phyloP scores from a whole-genome alignment of 345 rosid genomes.

The Bruguiera parviflora region DNA sequence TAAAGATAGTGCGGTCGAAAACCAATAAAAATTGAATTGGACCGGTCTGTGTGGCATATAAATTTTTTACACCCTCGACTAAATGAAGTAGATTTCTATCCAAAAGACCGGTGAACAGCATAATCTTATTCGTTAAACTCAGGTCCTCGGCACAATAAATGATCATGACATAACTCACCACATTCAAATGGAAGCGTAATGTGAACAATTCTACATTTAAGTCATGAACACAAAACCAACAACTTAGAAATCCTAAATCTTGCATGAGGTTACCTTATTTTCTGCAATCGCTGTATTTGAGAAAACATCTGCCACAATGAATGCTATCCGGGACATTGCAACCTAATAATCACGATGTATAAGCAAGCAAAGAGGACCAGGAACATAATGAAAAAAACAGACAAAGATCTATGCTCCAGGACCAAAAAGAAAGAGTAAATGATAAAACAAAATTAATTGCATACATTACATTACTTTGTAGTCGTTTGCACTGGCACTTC shows the following conservation, averaged over 20 bases:
- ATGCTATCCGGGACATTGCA: slow-evolving; percentile 68
- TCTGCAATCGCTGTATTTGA: slow-evolving; percentile 81
- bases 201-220: too few species aligned
- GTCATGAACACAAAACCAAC: background rate
- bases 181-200: too few species aligned
- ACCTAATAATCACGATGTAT: slow-evolving; percentile 42
- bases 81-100: too few species aligned
- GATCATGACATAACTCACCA: too few species aligned
- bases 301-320: slow-evolving; percentile 78
- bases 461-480: slow-evolving; percentile 99
- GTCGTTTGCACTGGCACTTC: slow-evolving; percentile 49
- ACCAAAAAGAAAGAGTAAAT: background rate
- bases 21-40: too few species aligned
- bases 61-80: too few species aligned
- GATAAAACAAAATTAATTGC: slow-evolving; percentile 42
- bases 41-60: too few species aligned
- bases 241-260: background rate
- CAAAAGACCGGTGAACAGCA: too few species aligned
- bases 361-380: background rate
- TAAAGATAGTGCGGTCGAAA: background rate
- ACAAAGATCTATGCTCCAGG: background rate
- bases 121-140: too few species aligned
- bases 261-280: slow-evolving; percentile 58
- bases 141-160: too few species aligned
- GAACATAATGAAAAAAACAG: background rate